Percentiles rank a stretch among this genome's conserved stretches.
Evolutionary conservation across 192 early-diverging fungal species (phyloP).

Genomic region (Coemansia sp.): DNA sequence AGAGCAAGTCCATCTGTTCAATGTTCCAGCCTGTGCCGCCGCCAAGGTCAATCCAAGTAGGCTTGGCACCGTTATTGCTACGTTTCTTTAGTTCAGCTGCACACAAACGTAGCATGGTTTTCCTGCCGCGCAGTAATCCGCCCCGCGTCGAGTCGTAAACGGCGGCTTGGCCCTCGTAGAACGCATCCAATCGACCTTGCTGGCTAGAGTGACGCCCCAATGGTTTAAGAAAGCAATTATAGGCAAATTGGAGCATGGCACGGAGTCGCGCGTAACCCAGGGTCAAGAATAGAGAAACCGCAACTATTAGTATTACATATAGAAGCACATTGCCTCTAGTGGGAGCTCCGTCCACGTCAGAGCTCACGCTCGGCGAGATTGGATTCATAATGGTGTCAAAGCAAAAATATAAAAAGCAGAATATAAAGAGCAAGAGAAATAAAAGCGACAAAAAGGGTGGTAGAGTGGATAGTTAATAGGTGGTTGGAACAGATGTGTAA

Average conservation of each 20-base stretch:
- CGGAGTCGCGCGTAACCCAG: background rate
- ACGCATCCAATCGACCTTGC: constrained; percentile 74
- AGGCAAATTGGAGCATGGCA: constrained; percentile 53
- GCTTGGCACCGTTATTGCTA: constrained; percentile 16
- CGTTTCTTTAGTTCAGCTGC: constrained; percentile 71
- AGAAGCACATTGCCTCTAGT: background rate
- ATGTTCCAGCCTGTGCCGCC: constrained; percentile 77
- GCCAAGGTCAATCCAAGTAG: constrained; percentile 68
- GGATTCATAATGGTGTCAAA: background rate
- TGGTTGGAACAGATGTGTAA: background rate
- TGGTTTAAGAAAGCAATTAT: constrained; percentile 78
- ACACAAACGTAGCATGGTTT: constrained; percentile 80
- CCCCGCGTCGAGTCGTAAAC: constrained; percentile 79
- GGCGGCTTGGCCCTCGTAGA: constrained; percentile 80
- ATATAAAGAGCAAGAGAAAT: background rate
- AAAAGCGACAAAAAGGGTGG: background rate
- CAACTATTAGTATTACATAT: background rate
- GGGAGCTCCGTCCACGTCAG: background rate
- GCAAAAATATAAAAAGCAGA: background rate
- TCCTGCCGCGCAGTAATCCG: constrained; percentile 72
- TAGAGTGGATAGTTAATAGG: background rate
- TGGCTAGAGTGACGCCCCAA: constrained; percentile 66
- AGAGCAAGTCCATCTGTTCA: constrained; percentile 74
- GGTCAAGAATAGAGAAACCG: background rate
- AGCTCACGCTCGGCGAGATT: background rate